Evolutionary conservation across 768 basidiomycete species (phyloP).

Genomic region (Dendrothele bispora): DNA sequence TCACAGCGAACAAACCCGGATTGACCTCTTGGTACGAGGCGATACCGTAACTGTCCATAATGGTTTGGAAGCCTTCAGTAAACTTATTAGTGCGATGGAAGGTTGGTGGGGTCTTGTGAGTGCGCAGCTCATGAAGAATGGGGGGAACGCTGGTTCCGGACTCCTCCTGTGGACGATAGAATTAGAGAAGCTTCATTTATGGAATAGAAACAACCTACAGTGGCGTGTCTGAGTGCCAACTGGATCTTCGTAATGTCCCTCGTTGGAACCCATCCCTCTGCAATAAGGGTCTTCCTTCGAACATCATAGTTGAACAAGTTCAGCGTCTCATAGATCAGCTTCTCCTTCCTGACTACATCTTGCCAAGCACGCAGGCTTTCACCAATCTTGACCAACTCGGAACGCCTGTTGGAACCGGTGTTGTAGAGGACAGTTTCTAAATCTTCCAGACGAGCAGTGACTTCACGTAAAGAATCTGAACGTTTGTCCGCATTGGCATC

Average conservation of each 20-base stretch:
- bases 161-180: conserved; percentile 56
- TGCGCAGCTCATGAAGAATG: conserved; percentile 87
- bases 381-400: conserved; percentile 81
- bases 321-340: conserved; percentile 92
- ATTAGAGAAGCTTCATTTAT: conserved; percentile 20
- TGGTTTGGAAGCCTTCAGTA: conserved; percentile 94
- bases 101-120: conserved; percentile 91
- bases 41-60: conserved; percentile 97
- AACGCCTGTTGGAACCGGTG: conserved; percentile 79
- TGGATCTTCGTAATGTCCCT: conserved; percentile 88
- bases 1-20: conserved; percentile 88
- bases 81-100: conserved; percentile 95
- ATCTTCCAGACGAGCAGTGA: conserved; percentile 87
- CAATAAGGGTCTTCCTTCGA: conserved; percentile 89
- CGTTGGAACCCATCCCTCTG: conserved; percentile 97
- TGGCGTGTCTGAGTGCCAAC: conserved; percentile 83
- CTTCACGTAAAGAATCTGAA: conserved; percentile 84
- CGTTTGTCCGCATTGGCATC: conserved; percentile 94
- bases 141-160: conserved; percentile 92
- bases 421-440: conserved; percentile 87
- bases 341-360: conserved; percentile 93
- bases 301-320: conserved; percentile 96
- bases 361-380: conserved; percentile 88
- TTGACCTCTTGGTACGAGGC: conserved; percentile 96
- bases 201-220: conserved; percentile 44